phyloP scores from a whole-genome alignment of 148 eudicot genomes.

The Cornus suecica region DNA sequence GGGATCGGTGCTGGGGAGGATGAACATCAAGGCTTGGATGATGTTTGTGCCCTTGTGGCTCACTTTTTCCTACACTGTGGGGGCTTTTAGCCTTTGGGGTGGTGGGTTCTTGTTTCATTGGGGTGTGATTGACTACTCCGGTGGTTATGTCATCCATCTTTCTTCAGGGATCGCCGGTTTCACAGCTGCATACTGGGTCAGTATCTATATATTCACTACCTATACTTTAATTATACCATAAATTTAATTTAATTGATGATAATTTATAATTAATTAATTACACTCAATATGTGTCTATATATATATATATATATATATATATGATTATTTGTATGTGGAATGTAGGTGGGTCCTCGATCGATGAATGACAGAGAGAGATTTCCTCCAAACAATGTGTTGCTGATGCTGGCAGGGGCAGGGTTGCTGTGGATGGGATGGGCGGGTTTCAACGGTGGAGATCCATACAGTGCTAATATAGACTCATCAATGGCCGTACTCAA shows the following conservation, averaged over 20 bases:
- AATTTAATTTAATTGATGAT: too few relatives aligned
- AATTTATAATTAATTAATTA: too few relatives aligned
- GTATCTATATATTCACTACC: too few relatives aligned
- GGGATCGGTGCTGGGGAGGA: slow-evolving; percentile 59
- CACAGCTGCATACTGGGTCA: slow-evolving; percentile 75
- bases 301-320: too few relatives aligned
- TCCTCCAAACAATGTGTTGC: slow-evolving; percentile 54
- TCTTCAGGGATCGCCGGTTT: slow-evolving; percentile 72
- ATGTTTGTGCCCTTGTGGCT: slow-evolving; percentile 71
- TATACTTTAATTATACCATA: too few relatives aligned
- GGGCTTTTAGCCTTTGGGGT: slow-evolving; percentile 72
- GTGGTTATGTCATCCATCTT: slow-evolving; percentile 74
- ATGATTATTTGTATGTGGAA: background rate
- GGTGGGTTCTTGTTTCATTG: slow-evolving; percentile 70
- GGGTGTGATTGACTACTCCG: slow-evolving; percentile 72
- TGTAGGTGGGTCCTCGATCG: slow-evolving; percentile 59
- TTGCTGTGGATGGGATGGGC: slow-evolving; percentile 71
- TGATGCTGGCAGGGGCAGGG: slow-evolving; percentile 59
- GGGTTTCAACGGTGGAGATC: slow-evolving; percentile 65
- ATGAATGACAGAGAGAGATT: slow-evolving; percentile 56
- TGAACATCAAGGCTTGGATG: slow-evolving; percentile 83
- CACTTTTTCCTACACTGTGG: slow-evolving; percentile 64
- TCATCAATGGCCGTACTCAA: slow-evolving; percentile 56
- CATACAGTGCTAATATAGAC: slow-evolving; percentile 44
- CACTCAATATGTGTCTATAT: background rate